phyloP scores from a whole-genome alignment of 371 early-diverging fungal species.

The Batrachochytrium dendrobatidis region DNA sequence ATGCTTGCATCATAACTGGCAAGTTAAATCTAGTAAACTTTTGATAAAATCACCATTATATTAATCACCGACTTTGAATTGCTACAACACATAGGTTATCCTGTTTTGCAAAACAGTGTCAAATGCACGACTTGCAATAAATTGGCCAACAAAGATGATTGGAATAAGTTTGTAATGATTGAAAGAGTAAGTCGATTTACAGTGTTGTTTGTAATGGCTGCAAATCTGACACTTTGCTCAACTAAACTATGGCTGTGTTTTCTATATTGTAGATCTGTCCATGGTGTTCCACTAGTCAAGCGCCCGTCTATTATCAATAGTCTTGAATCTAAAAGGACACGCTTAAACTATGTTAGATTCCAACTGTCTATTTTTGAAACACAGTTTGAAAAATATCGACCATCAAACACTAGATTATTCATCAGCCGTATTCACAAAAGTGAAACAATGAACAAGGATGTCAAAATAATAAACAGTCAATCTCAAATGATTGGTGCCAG shows the following conservation, averaged over 20 bases:
- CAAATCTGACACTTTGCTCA: background rate
- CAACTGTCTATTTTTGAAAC: too few species aligned
- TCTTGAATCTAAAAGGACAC: too few species aligned
- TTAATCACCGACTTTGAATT: too few species aligned
- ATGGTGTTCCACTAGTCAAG: constrained; percentile 34
- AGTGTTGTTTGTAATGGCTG: background rate
- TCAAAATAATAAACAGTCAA: too few species aligned
- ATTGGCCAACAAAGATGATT: constrained; percentile 49
- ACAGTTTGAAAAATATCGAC: too few species aligned
- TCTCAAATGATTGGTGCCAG: too few species aligned
- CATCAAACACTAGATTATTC: too few species aligned
- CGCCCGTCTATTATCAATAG: constrained; percentile 23
- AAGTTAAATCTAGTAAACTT: too few species aligned
- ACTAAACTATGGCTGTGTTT: background rate
- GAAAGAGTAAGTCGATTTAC: constrained; percentile 22
- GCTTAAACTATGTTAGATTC: too few species aligned
- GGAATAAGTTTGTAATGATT: constrained; percentile 48
- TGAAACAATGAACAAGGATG: too few species aligned
- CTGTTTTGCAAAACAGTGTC: constrained; percentile 36
- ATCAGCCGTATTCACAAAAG: too few species aligned
- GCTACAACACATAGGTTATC: constrained; percentile 47
- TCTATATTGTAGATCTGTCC: constrained; percentile 32
- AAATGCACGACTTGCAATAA: constrained; percentile 35
- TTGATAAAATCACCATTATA: too few species aligned
- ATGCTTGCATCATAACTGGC: constrained; percentile 50